Base-by-base conservation (phyloP, 2,329 filamentous ascomycete species). In the Venturia nashicola region DNA sequence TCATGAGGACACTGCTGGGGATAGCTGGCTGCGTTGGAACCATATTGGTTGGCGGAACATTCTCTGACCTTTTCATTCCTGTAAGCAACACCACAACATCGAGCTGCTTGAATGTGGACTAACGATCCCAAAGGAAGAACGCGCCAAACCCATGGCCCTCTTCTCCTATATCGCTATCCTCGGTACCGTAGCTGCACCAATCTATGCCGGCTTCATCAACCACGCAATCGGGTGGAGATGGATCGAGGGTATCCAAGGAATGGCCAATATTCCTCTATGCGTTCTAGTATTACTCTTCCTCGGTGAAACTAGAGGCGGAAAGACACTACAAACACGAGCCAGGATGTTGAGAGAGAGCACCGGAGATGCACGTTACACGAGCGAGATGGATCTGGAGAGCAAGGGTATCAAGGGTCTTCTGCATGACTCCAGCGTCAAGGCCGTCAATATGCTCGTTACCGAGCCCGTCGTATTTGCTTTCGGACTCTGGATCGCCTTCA, bases 11-110 rank as follows among this genome's bases (percentile, higher is more conserved):
- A 71, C 80, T 94, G 57, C 82, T 86, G 9, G 92, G 92, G 1
- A 83, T 86, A 18, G 89, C 88, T 9, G 87, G 84, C 7, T 91
- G 86, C 61, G 85, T 82, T 0, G 96, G 94, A 71, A 91, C 88
- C 57, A 94, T 90, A 32, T 92, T 96, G 82, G 88, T 96, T 0
- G 92, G 91, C n/a, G 92, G 92, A 3, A 88, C 97, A 3, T 87
- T 97, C 51, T 44, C 88, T 61, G 92, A 97, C 71, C 83, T 96
- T 65, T 96, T 76, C 83, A 87, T 60, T 84, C 89, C 14, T 77
- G 89, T 65, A 86, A 89, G 54, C 81, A 43, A 96, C 96, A 69
- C 90, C 87, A 0, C 16, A 34, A 18, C 3, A 3, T n/a, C 7
- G 14, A 5, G 27, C 7, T 36, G 18, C 23, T 8, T 6, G 12